Evolutionary conservation across 768 basidiomycete species (phyloP).

Genomic region (Boletus pseudo-olivaceus): DNA sequence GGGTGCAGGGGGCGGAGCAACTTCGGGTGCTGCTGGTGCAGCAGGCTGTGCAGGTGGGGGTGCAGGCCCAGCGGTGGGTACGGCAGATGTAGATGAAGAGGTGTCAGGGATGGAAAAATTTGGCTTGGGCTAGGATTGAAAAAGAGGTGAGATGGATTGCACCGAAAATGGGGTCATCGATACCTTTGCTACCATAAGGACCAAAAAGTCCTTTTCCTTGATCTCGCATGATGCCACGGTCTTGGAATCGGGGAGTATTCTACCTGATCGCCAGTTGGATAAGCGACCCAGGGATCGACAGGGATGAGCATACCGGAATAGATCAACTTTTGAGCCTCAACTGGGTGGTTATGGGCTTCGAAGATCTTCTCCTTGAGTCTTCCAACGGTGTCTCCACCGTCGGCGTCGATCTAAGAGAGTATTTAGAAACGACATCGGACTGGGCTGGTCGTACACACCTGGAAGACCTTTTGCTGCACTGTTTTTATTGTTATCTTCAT

Average conservation of each 20-base stretch:
- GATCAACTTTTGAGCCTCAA: conserved; percentile 85
- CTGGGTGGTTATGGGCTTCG: conserved; percentile 68
- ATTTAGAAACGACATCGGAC: background rate
- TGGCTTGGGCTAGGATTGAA: conserved; percentile 50
- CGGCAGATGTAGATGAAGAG: conserved; percentile 22
- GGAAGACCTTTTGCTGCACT: conserved; percentile 88
- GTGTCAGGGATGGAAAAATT: conserved; percentile 28
- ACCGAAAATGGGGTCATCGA: conserved; percentile 9
- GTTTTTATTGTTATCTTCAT: conserved; percentile 98
- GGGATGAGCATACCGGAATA: conserved; percentile 66
- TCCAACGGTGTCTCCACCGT: conserved; percentile 68
- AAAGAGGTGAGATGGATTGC: background rate
- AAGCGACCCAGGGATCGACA: conserved; percentile 3
- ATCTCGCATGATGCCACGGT: conserved; percentile 84
- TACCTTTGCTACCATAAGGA: conserved; percentile 99
- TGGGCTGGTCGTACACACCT: conserved; percentile 39
- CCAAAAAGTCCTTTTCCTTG: conserved; percentile 98
- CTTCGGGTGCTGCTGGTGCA: conserved; percentile 31
- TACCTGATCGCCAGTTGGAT: conserved; percentile 50
- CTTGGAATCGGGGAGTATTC: conserved; percentile 86
- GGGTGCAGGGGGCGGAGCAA: conserved; percentile 31
- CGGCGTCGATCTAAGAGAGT: conserved; percentile 64
- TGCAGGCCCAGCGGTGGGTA: background rate
- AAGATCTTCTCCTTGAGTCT: conserved; percentile 83
- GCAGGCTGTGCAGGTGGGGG: conserved; percentile 24